Percentiles rank a stretch among this genome's conserved stretches.
These are phyloP conservation scores for Fusarium nurragi DNA, from an alignment of 2,329 filamentous ascomycete species.

Conservation along the genomic window DNA sequence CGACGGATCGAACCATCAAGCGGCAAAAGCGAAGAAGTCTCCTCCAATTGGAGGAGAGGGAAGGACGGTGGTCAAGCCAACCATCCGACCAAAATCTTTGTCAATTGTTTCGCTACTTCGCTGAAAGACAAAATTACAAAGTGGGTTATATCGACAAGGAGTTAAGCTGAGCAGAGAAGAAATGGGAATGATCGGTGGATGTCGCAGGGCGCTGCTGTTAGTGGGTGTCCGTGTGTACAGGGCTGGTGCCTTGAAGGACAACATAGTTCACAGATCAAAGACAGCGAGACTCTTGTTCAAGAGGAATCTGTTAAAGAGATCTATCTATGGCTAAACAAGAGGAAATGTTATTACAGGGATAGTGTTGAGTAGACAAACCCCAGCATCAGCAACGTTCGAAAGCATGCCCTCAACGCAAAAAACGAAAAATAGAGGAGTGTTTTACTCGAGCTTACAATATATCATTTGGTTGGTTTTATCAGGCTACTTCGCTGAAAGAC, in stretches of 20 bases:
- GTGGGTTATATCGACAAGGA: no score
- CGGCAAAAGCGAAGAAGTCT: constrained; percentile 25
- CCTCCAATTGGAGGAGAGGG: background rate
- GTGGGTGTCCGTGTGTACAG: background rate
- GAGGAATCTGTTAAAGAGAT: background rate
- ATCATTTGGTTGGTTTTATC: background rate
- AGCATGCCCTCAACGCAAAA: background rate
- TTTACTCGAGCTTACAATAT: background rate
- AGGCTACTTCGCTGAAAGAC: constrained; percentile 12
- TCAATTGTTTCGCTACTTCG: constrained; percentile 12
- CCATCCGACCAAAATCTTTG: constrained; percentile 1
- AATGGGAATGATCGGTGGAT: background rate
- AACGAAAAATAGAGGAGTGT: constrained; percentile 13
- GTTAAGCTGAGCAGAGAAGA: no score
- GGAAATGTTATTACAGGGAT: no score
- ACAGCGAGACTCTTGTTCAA: background rate
- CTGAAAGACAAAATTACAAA: no score
- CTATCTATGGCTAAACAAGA: background rate
- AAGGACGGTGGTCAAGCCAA: background rate
- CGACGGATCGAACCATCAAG: background rate
- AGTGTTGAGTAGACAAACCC: background rate
- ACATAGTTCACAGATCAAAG: background rate
- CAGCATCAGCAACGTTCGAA: background rate
- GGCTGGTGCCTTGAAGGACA: background rate
- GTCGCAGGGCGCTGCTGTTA: background rate